Evolutionary conservation across 176 grass and related monocot species (phyloP), one percentile per base, ranked within the genome.

Genomic region (Puya raimondii): DNA sequence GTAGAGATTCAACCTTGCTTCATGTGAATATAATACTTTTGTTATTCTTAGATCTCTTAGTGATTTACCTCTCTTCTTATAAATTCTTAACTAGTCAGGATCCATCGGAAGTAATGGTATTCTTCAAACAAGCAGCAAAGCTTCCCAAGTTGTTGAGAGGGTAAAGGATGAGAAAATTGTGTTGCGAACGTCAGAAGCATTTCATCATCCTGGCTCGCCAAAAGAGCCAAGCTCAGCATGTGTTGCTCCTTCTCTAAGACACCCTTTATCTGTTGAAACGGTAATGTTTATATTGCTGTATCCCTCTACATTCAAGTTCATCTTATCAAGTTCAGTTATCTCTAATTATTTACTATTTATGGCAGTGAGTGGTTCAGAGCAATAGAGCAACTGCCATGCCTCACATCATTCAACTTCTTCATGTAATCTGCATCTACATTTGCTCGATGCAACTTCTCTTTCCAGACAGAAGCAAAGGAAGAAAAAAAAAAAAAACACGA

Each of bases 1-100:
- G 87, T 99, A 88, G 9, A 84, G 9, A 84, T 82, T 59, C 33
- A 78, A 78, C 68, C 53, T 76, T 61, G 11, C 48, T 65, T 80
- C 52, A 3, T 65, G 12, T 27, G 52, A 47, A 63, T 61, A 42
- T 42, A 63, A 74, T 12, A 9, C 17, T 23, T 53, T 42, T 67
- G 25, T 26, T 67, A 12, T 53, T 67, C 33, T 50, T 29, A 48
- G n/a, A 7, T 67, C 15, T 48, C 12, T 11, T 53, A 75, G 1
- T 75, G 22, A 50, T 42, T 51, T 21, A 14, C 12, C 27, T 12
- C 11, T 22, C 63, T 75, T 53, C n/a, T 4, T 9, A 10, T 52
- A 65, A 53, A 66, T 52, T 51, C 15, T 42, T 42, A 42, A 25
- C 12, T 53, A 75, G 63, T 66, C 73, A 54, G 49, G 66, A 21